A percentile compares a stretch with the other conserved stretches of the same genome.
Evolutionary conservation across 148 eudicot species (phyloP).

Genomic region (Rhododendron griersonianum): DNA sequence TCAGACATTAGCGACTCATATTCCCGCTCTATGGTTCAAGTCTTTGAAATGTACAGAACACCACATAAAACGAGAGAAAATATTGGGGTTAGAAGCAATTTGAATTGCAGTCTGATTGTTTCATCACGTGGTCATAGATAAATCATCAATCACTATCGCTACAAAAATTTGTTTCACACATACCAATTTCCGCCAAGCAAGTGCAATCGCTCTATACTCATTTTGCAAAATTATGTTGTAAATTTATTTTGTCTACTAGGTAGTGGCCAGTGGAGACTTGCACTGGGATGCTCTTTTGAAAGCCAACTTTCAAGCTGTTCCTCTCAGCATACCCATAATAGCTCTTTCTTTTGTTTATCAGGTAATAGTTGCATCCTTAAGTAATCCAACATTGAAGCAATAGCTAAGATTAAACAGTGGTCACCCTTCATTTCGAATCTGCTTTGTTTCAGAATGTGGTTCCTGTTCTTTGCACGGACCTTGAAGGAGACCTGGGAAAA

Average conservation of each 20-base stretch:
- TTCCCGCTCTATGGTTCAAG: background rate
- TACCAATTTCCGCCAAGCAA: background rate
- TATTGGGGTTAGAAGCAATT: background rate
- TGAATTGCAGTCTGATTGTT: background rate
- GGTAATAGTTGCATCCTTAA: conserved; percentile 28
- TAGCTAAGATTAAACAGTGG: conserved; percentile 2
- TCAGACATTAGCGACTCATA: background rate
- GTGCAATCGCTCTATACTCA: background rate
- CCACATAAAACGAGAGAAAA: background rate
- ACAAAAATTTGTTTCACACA: background rate
- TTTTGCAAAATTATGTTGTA: background rate
- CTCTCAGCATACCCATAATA: conserved; percentile 78
- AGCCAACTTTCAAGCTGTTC: conserved; percentile 79
- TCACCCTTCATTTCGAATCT: background rate
- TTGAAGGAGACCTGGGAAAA: conserved; percentile 80
- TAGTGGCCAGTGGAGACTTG: conserved; percentile 72
- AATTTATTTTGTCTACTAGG: conserved; percentile 33
- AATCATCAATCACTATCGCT: background rate
- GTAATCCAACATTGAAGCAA: background rate
- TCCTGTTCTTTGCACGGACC: conserved; percentile 90
- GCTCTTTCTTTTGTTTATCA: conserved; percentile 94
- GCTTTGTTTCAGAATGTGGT: conserved; percentile 69
- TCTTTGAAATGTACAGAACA: background rate
- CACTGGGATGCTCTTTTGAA: conserved; percentile 86
- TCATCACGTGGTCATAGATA: background rate